Conservation (phyloP, 345 rosid species). For the Syzygium jambos region DNA sequence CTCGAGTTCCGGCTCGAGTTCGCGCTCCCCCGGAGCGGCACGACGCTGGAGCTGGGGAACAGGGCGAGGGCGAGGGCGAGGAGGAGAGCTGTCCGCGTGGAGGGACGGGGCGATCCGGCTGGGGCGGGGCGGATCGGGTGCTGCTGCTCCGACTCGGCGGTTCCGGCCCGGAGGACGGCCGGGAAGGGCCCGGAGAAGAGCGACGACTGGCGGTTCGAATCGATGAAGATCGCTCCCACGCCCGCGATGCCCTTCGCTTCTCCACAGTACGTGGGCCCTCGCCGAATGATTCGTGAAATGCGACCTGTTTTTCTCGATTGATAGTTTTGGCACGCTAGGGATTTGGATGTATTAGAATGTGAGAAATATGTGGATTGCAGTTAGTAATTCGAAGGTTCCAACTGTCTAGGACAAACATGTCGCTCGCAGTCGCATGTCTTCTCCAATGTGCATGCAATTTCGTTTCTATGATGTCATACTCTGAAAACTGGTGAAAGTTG, state of each 20-base stretch:
- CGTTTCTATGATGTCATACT: not conserved
- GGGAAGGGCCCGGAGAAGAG: constrained; percentile 31
- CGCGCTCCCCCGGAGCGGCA: constrained; percentile 7
- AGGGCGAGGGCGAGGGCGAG: constrained; percentile 27
- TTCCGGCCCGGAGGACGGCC: constrained; percentile 36
- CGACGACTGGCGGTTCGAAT: constrained; percentile 47
- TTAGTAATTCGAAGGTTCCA: not conserved
- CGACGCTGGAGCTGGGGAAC: constrained; percentile 14
- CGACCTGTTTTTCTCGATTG: not conserved
- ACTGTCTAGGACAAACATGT: not conserved
- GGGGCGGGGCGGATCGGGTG: constrained; percentile 26
- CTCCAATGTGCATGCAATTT: not conserved
- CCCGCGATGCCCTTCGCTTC: constrained; percentile 75
- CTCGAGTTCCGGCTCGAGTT: constrained; percentile 36
- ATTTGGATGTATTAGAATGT: not conserved
- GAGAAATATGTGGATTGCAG: not conserved
- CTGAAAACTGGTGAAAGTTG: not conserved
- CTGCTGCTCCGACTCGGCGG: constrained; percentile 51
- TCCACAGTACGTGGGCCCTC: constrained; percentile 41
- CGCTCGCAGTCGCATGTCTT: not conserved
- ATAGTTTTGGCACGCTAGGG: not conserved
- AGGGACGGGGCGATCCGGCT: not conserved
- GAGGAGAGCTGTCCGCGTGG: constrained; percentile 6
- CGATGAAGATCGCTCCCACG: constrained; percentile 43
- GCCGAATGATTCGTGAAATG: not conserved